Conservation (phyloP, 306 rosid species). For the Fragaria ananassa region DNA sequence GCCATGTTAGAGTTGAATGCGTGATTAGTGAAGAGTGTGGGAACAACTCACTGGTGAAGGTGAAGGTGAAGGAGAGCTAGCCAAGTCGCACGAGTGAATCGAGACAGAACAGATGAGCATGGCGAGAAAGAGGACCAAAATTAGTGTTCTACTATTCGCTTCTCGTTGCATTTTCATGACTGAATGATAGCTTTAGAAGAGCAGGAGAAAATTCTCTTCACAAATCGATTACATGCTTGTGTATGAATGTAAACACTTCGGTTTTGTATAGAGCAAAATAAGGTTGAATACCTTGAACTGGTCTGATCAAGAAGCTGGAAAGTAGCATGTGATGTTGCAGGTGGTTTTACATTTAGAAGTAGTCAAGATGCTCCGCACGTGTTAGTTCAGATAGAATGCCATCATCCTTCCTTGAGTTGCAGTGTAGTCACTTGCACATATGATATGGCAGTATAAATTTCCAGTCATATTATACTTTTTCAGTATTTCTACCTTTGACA, state of each 20-base stretch:
- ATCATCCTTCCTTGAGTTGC: background rate
- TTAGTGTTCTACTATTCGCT: constrained; percentile 17
- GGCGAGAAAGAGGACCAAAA: constrained; percentile 12
- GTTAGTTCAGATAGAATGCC: background rate
- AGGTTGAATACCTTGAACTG: background rate
- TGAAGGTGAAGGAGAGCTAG: constrained; percentile 43
- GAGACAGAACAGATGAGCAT: constrained; percentile 24
- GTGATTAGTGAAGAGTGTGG: background rate
- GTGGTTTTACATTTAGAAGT: background rate
- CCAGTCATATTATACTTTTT: background rate
- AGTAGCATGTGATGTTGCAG: constrained; percentile 6
- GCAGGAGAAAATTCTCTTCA: background rate
- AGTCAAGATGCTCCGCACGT: constrained; percentile 18
- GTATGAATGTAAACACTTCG: background rate
- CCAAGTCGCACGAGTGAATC: constrained; percentile 17
- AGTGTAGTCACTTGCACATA: background rate
- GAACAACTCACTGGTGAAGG: constrained; percentile 41
- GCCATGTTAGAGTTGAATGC: too few species aligned
- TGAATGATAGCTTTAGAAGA: background rate
- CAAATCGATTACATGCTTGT: background rate
- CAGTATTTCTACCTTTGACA: background rate
- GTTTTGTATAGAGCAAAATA: background rate
- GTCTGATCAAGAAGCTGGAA: background rate
- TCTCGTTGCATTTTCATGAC: constrained; percentile 25
- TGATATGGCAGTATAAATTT: background rate